phyloP scores from a whole-genome alignment of 2,329 filamentous ascomycete genomes.

The Chrysoporthe cubensis region DNA sequence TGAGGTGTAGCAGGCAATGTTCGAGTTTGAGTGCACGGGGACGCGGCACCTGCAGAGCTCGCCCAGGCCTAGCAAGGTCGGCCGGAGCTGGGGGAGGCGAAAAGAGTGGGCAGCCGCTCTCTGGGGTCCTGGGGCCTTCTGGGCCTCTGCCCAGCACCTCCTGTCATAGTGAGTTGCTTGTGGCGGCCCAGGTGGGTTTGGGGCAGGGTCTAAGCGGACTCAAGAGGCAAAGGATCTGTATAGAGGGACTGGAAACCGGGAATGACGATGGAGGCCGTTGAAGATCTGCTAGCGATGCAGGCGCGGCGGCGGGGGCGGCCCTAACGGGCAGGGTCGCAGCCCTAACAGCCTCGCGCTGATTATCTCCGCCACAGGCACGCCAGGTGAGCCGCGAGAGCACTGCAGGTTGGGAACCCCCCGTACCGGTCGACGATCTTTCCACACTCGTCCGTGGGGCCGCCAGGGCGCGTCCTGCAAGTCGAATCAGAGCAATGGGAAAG shows the following conservation, averaged over 20 bases:
- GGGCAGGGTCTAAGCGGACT: neutral
- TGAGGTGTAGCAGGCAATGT: neutral
- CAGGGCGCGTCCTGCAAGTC: constrained; percentile 12
- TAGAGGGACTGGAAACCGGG: neutral
- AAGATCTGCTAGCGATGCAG: constrained; percentile 2
- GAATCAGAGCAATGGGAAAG: constrained; percentile 25
- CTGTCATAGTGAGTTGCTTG: neutral
- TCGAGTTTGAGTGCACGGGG: neutral
- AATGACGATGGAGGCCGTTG: neutral
- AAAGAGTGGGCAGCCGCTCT: neutral
- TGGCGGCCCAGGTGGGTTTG: neutral
- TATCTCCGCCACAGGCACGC: neutral
- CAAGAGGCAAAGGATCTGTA: neutral
- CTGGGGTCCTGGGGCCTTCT: neutral
- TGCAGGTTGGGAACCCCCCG: neutral
- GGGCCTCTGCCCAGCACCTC: neutral
- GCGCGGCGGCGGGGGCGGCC: too few species aligned
- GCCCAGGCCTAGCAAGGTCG: neutral
- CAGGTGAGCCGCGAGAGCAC: neutral
- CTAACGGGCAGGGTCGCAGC: neutral
- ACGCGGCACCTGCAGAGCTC: neutral
- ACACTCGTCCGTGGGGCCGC: constrained; percentile 9
- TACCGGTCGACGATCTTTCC: constrained; percentile 8
- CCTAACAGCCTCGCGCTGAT: neutral
- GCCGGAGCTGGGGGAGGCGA: constrained; percentile 5